A percentile compares a stretch with the other conserved stretches of the same genome.
phyloP scores from a whole-genome alignment of 805 yeast species.

The Metschnikowia bowlesiae region DNA sequence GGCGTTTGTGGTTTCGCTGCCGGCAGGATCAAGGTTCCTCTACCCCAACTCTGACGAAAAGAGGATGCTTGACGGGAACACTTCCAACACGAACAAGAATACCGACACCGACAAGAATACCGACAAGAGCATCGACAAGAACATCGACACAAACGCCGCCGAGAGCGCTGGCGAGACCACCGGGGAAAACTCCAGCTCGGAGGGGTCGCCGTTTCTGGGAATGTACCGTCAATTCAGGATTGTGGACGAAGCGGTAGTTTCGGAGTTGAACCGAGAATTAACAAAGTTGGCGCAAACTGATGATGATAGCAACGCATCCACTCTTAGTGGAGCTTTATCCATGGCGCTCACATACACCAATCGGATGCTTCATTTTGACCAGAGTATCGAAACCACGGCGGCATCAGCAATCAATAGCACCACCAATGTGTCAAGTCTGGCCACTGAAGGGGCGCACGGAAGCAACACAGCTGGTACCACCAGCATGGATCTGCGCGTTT shows the following conservation, averaged over 20 bases:
- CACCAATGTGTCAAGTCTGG: slow-evolving; percentile 17
- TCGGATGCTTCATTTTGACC: slow-evolving; percentile 51
- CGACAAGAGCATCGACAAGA: neutral
- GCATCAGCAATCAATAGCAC: slow-evolving; percentile 41
- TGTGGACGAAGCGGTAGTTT: slow-evolving; percentile 70
- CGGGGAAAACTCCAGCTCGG: slow-evolving; percentile 1
- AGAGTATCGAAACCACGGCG: slow-evolving; percentile 40
- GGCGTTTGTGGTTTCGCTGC: slow-evolving; percentile 72
- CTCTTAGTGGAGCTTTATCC: slow-evolving; percentile 73
- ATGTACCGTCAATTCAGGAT: slow-evolving; percentile 84
- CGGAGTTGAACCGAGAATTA: slow-evolving; percentile 47
- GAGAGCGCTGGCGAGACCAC: neutral
- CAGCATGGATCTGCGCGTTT: slow-evolving; percentile 32
- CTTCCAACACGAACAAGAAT: too few relatives aligned
- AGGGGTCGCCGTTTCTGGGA: slow-evolving; percentile 36
- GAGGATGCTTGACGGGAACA: slow-evolving; percentile 1
- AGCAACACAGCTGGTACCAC: slow-evolving; percentile 13
- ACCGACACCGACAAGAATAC: slow-evolving; percentile 11
- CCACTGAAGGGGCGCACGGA: slow-evolving; percentile 9
- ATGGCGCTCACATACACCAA: slow-evolving; percentile 78
- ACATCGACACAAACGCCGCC: neutral
- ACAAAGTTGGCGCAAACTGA: slow-evolving; percentile 15
- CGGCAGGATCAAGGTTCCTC: slow-evolving; percentile 61
- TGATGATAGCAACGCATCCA: slow-evolving; percentile 23
- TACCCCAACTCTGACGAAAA: slow-evolving; percentile 48